Evolutionary conservation across 192 early-diverging fungal species (phyloP), one percentile per base, ranked within the genome.

Genomic region (Coemansia sp.): DNA sequence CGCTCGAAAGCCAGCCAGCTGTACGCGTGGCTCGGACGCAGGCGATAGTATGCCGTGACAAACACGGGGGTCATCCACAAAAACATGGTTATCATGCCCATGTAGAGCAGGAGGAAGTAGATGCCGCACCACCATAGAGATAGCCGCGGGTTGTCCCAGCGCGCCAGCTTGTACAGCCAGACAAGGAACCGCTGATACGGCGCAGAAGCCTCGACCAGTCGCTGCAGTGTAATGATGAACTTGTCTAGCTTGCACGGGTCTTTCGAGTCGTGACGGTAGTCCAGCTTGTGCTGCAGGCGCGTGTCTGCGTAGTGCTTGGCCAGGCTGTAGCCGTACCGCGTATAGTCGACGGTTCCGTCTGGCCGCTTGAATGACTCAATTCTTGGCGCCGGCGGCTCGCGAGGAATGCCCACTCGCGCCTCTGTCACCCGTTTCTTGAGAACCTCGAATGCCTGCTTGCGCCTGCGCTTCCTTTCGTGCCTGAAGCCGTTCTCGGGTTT

Each of bases 1-100:
- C 74, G 72, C 66, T 82, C 79, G 47, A 82, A 76, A 3, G 60
- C 79, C 13, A 82, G 64, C 74, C 74, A 76, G n/a, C 64, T 60
- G 60, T 72, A 67, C 47, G 79, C 79, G 24, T 82, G 74, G 49
- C 64, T 69, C 4, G 79, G 79, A 27, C 79, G 74, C 52, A 82
- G 67, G 1, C 79, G 74, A 58, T 82, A 68, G 65, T 82, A 82
- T 8, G 58, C 70, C 2, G 71, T 61, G 27, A 82, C 51, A 59
- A 82, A 82, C 65, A 67, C 79, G 4, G 79, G 79, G 16, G 61
- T 47, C 67, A 76, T 45, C 67, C 69, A 82, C 54, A 73, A 20
- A 22, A 67, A 64, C 61, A 69, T 45, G 11, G 63, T 29, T 19
- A 82, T 4, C 69, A 76, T 72, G 58, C 64, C 79, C 20, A 62